These are phyloP conservation scores for Candida ascalaphidarum DNA, from an alignment of 805 yeast species.

Conservation along the genomic window DNA sequence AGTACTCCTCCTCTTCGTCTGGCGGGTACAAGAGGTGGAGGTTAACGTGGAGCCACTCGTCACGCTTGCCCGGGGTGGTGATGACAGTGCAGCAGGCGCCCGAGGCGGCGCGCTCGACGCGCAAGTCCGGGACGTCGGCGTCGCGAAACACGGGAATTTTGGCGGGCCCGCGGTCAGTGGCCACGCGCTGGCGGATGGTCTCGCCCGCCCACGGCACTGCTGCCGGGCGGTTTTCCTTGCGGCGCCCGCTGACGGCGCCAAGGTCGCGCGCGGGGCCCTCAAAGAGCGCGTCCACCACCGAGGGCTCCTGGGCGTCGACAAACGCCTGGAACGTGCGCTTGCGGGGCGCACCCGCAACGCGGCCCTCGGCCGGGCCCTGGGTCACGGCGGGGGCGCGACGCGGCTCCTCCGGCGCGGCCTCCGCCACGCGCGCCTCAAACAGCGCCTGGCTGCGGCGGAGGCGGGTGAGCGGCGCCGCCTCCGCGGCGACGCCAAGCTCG, in stretches of 20 bases:
- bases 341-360: slow-evolving; percentile 3
- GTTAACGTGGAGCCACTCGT: slow-evolving; percentile 54
- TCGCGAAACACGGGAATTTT: slow-evolving; percentile 20
- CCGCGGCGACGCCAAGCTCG: slow-evolving; percentile 44
- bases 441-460: slow-evolving; percentile 28
- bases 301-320: slow-evolving; percentile 4
- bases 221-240: slow-evolving; percentile 54
- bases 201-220: slow-evolving; percentile 63
- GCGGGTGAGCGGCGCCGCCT: slow-evolving; percentile 56
- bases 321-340: slow-evolving; percentile 32
- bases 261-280: slow-evolving; percentile 32
- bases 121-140: too few relatives aligned
- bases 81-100: slow-evolving; percentile 42
- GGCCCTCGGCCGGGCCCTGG: background rate
- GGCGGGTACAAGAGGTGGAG: slow-evolving; percentile 46
- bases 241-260: slow-evolving; percentile 40
- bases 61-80: slow-evolving; percentile 46
- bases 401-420: background rate
- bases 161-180: slow-evolving; percentile 13
- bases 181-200: slow-evolving; percentile 33
- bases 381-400: background rate
- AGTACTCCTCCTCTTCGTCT: slow-evolving; percentile 47
- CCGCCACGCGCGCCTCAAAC: slow-evolving; percentile 21
- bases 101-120: too few relatives aligned
- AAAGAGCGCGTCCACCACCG: slow-evolving; percentile 11